Base-by-base conservation (phyloP, 108 stramenopile genomes). In the Pseudonitzschia delicatissima region DNA sequence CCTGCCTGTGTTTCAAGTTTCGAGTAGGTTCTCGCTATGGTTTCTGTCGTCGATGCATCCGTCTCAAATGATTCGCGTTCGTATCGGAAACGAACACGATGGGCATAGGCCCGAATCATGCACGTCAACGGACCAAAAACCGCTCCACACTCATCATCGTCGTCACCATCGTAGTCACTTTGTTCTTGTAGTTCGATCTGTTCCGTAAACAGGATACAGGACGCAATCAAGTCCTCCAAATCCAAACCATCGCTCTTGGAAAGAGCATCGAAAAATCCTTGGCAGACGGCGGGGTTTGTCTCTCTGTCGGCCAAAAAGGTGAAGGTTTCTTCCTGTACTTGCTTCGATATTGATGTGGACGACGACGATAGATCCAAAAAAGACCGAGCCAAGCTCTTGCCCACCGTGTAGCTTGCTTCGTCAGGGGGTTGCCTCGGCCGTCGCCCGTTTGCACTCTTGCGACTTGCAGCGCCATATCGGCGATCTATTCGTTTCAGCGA, bases 301-400 rank as follows among this genome's bases (percentile, higher is more conserved):
- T 45, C 17, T 34, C 51, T 62, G 57, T 51, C 53, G 8, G 48
- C 34, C 44, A 76, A 44, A 13, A 57, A 23, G 12, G 26, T 29
- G 12, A 76, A 58, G 9, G 67, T 28, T 55, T 76, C 53, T 64
- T 76, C 68, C 49, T 64, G 62, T 9, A 69, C 12, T 9, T 57
- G 85, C n/a, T 57, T 91, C 2, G 90, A 83, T 15, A 74, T 80
- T 62, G 49, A 71, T 37, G 64, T 68, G 13, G 82, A 78, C 5
- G 73, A 71, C 17, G 58, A 74, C 0, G 66, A 71, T 17, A 58
- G 32, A 20, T 57, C 36, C 34, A 71, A 62, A 68, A 67, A 66
- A 21, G 74, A 47, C 18, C 20, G 57, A n/a, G 74, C 74, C n/a
- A 76, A 31, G n/a, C 67, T 59, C 50, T 59, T 59, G 2, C 74